phyloP scores from a whole-genome alignment of 176 grass and related monocot genomes.

The Bonia amplexicaulis region DNA sequence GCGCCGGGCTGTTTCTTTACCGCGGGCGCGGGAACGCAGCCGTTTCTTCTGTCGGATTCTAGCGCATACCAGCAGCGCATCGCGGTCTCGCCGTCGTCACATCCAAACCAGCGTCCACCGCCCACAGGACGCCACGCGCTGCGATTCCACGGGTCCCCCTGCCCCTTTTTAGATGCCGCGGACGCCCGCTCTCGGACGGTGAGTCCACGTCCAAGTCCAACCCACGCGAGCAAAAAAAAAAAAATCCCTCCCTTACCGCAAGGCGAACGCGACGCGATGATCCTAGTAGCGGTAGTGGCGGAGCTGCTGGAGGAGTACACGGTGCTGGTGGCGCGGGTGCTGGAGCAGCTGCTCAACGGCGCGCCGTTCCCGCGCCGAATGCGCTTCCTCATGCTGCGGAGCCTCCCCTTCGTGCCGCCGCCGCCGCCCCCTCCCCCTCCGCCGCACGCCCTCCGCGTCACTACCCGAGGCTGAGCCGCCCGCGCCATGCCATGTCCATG shows the following conservation, averaged over 20 bases:
- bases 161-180: constrained; percentile 1
- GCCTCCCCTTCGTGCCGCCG: constrained; percentile 64
- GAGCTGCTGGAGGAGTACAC: constrained; percentile 96
- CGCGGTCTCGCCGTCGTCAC: neutral
- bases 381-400: constrained; percentile 88
- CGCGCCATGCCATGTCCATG: neutral
- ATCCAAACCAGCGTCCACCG: constrained; percentile 20
- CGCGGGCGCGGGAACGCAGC: neutral
- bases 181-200: neutral
- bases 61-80: constrained; percentile 8
- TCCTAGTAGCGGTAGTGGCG: constrained; percentile 72
- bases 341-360: constrained; percentile 69
- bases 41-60: constrained; percentile 11
- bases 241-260: neutral
- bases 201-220: constrained; percentile 16
- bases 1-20: neutral
- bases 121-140: constrained; percentile 27
- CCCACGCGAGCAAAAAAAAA: neutral
- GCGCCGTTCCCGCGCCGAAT: constrained; percentile 75
- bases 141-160: neutral
- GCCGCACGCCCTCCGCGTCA: constrained; percentile 53
- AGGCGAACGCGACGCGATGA: constrained; percentile 28
- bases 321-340: constrained; percentile 56
- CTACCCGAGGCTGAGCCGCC: constrained; percentile 26
- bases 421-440: constrained; percentile 49